Conservation (phyloP, 1,284 basidiomycete genomes). For the Ganoderma meredithae region DNA sequence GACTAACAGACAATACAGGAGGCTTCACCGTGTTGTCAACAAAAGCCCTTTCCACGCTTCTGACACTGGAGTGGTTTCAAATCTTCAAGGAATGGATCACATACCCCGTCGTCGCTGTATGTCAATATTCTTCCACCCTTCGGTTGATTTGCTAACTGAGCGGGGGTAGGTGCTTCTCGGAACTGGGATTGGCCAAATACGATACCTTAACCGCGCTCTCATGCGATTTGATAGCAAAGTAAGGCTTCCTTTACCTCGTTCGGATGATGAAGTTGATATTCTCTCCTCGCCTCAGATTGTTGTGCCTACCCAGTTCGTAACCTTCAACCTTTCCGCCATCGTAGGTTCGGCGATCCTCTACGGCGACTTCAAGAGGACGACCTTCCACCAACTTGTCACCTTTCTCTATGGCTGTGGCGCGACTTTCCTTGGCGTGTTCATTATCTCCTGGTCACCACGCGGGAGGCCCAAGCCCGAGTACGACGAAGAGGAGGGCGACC, state of each 20-base stretch:
- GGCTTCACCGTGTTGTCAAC: slow-evolving; percentile 96
- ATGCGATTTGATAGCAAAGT: slow-evolving; percentile 91
- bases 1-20: slow-evolving; percentile 51
- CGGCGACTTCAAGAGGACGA: slow-evolving; percentile 86
- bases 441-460: slow-evolving; percentile 68
- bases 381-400: slow-evolving; percentile 85
- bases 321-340: slow-evolving; percentile 89
- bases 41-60: slow-evolving; percentile 89
- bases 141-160: slow-evolving; percentile 7
- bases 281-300: slow-evolving; percentile 64
- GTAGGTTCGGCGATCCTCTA: slow-evolving; percentile 93
- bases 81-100: slow-evolving; percentile 83
- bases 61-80: slow-evolving; percentile 78
- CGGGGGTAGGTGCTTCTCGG: slow-evolving; percentile 66
- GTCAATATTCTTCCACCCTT: slow-evolving; percentile 18
- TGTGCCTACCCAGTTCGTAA: slow-evolving; percentile 94
- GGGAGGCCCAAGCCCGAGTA: slow-evolving; percentile 31
- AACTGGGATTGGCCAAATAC: slow-evolving; percentile 91
- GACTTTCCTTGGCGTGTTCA: slow-evolving; percentile 88
- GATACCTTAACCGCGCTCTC: slow-evolving; percentile 88
- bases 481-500: slow-evolving; percentile 38
- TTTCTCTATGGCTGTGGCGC: slow-evolving; percentile 86
- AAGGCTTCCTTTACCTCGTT: slow-evolving; percentile 24
- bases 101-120: slow-evolving; percentile 75
- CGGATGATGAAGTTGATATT: background rate